Percentiles rank a stretch among this genome's conserved stretches.
phyloP scores from a whole-genome alignment of 108 stramenopile species.

The Stephanodiscus triporus region DNA sequence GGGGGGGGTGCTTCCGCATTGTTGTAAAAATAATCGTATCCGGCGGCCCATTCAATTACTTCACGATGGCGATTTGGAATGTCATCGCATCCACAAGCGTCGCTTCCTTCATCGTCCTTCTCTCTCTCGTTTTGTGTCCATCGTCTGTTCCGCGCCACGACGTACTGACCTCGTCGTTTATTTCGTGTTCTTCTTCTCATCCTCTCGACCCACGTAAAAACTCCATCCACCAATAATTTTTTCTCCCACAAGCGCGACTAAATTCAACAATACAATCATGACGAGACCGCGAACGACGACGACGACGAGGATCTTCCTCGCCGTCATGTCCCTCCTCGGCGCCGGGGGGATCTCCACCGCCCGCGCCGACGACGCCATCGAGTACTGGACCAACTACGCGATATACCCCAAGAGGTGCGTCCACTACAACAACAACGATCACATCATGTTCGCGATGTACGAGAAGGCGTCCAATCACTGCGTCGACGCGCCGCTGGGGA shows the following conservation, averaged over 20 bases:
- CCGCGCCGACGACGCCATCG: conserved; percentile 48
- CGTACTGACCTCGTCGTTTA: too few relatives aligned
- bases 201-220: too few relatives aligned
- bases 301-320: not conserved
- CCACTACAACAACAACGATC: conserved; percentile 49
- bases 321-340: not conserved
- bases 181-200: too few relatives aligned
- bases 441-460: conserved; percentile 76
- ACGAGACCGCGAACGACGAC: not conserved
- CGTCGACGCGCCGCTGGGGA: conserved; percentile 71
- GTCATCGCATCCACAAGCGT: too few relatives aligned
- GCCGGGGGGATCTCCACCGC: not conserved
- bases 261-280: not conserved
- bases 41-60: too few relatives aligned
- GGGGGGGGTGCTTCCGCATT: too few relatives aligned
- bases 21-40: too few relatives aligned
- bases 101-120: too few relatives aligned
- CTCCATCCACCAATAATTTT: too few relatives aligned
- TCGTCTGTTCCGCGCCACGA: too few relatives aligned
- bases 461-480: conserved; percentile 76
- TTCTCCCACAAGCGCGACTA: not conserved
- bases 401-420: conserved; percentile 79
- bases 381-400: conserved; percentile 85
- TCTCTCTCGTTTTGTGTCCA: too few relatives aligned
- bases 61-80: too few relatives aligned